Evolutionary conservation across 192 early-diverging fungal genomes (phyloP).

Genomic region (Linnemannia zychae): DNA sequence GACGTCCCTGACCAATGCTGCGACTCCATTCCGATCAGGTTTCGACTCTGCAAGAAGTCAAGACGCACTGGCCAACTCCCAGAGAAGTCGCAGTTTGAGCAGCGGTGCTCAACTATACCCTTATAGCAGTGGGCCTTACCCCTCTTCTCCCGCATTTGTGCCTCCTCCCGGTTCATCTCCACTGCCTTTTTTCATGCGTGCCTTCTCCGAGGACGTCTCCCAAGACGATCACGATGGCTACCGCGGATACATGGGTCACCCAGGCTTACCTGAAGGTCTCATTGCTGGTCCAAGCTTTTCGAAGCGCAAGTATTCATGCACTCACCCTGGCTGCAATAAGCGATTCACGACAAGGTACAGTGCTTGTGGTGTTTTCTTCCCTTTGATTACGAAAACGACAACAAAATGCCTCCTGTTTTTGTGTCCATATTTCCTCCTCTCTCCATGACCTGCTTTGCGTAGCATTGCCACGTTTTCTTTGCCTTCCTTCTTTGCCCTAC

Average conservation of each 20-base stretch:
- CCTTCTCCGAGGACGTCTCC: conserved; percentile 36
- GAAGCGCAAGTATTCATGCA: conserved; percentile 83
- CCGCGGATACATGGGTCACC: conserved; percentile 27
- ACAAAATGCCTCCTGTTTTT: conserved; percentile 6
- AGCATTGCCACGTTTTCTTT: conserved; percentile 2
- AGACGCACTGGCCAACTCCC: conserved; percentile 35
- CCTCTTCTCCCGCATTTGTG: conserved; percentile 12
- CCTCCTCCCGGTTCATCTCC: conserved; percentile 27
- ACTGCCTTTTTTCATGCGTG: conserved; percentile 39
- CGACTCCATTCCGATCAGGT: conserved; percentile 38
- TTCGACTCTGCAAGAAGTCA: conserved; percentile 24
- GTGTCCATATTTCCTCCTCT: conserved; percentile 1
- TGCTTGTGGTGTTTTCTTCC: neutral
- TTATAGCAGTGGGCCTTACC: conserved; percentile 11
- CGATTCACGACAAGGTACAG: conserved; percentile 82
- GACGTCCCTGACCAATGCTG: conserved; percentile 47
- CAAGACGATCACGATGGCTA: conserved; percentile 39
- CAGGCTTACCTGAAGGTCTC: conserved; percentile 36
- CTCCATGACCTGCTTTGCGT: neutral
- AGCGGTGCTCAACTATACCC: conserved; percentile 48
- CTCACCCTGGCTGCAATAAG: conserved; percentile 76
- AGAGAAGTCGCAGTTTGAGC: conserved; percentile 46
- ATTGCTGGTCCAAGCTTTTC: conserved; percentile 31
- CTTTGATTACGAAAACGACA: neutral
- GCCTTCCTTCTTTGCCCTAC: neutral